phyloP scores from a whole-genome alignment of 257 asterid genomes.

The Anisodus tanguticus region DNA sequence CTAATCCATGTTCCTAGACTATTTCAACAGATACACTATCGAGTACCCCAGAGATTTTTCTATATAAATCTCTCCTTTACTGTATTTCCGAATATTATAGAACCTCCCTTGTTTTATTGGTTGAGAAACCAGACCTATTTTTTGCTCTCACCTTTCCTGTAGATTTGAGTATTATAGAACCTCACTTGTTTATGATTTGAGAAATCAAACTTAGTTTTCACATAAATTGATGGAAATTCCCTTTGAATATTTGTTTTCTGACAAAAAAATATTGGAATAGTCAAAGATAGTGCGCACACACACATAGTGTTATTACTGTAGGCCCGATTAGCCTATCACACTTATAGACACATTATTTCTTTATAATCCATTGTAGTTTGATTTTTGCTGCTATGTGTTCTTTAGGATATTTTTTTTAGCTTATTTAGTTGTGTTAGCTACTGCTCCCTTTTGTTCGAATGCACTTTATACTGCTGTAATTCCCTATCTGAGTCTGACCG shows the following conservation, averaged over 20 bases:
- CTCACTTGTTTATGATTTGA: not conserved
- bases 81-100: not conserved
- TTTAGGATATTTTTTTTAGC: too few species aligned
- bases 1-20: not conserved
- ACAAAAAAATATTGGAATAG: too few species aligned
- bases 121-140: not conserved
- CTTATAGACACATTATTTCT: too few species aligned
- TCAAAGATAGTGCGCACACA: too few species aligned
- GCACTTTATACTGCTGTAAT: too few species aligned
- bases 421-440: too few species aligned
- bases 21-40: not conserved
- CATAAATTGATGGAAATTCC: not conserved
- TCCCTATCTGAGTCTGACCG: too few species aligned
- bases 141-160: constrained; percentile 4
- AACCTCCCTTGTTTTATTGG: constrained; percentile 16
- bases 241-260: not conserved
- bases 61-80: constrained; percentile 8
- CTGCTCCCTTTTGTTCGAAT: too few species aligned
- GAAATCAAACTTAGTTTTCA: not conserved
- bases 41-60: not conserved
- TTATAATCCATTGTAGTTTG: too few species aligned
- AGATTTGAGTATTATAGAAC: not conserved
- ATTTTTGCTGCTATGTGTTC: too few species aligned
- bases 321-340: too few species aligned
- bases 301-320: too few species aligned